A percentile compares a stretch with the other conserved stretches of the same genome.
phyloP scores from a whole-genome alignment of 1,284 basidiomycete genomes.

The Heliocybe sulcata region DNA sequence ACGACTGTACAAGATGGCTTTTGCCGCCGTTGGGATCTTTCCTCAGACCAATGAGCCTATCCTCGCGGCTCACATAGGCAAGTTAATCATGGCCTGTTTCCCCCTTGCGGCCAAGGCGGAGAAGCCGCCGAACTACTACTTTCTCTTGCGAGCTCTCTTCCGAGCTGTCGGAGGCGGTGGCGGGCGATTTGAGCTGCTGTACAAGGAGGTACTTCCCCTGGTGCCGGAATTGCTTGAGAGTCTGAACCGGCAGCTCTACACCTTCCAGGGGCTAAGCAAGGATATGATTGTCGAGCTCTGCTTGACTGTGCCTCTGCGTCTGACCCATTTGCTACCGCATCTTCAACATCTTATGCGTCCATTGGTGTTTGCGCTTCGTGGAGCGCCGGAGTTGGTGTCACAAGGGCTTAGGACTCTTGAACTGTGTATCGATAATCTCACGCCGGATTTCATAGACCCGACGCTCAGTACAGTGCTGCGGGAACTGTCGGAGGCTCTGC shows the following conservation, averaged over 20 bases:
- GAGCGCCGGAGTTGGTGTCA: conserved; percentile 84
- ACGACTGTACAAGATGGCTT: conserved; percentile 95
- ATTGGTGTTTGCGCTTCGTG: conserved; percentile 86
- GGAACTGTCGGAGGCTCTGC: conserved; percentile 93
- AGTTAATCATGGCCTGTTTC: conserved; percentile 96
- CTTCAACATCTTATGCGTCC: conserved; percentile 97
- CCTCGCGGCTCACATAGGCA: conserved; percentile 87
- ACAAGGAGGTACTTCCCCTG: conserved; percentile 95
- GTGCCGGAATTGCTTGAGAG: conserved; percentile 97
- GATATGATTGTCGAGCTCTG: conserved; percentile 98
- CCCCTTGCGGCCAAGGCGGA: conserved; percentile 88
- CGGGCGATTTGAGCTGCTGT: conserved; percentile 90
- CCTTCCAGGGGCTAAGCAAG: conserved; percentile 68
- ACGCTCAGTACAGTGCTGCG: conserved; percentile 90
- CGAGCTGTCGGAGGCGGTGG: conserved; percentile 94
- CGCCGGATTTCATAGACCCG: conserved; percentile 97
- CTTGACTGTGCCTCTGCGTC: conserved; percentile 91
- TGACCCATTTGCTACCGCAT: conserved; percentile 95
- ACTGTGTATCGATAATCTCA: conserved; percentile 99
- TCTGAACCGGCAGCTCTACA: conserved; percentile 84
- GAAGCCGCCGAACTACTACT: conserved; percentile 91
- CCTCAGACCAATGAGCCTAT: conserved; percentile 86
- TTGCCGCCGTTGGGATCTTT: conserved; percentile 81
- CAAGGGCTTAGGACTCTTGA: conserved; percentile 97
- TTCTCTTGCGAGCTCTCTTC: conserved; percentile 92